Evolutionary conservation across 2,329 filamentous ascomycete species (phyloP).

Genomic region (Fusarium succisae): DNA sequence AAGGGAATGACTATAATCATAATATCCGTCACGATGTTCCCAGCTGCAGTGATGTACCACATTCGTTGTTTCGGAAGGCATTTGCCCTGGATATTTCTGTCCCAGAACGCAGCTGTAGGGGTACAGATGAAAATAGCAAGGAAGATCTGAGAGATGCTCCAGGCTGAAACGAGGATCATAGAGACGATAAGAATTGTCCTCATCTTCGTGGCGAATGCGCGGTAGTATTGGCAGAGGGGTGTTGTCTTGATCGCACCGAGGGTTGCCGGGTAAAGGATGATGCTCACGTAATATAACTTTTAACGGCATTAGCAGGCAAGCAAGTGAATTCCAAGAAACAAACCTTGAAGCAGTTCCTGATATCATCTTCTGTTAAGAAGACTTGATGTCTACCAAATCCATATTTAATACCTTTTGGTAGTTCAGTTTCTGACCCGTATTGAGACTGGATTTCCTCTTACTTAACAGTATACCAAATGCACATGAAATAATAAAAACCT

Average conservation of each 20-base stretch:
- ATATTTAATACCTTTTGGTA: not conserved
- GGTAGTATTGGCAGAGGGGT: not conserved
- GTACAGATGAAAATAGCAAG: not conserved
- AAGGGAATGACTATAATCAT: not conserved
- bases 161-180: not conserved
- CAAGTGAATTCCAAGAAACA: accelerated
- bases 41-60: not conserved
- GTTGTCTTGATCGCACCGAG: not conserved
- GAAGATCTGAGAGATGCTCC: not conserved
- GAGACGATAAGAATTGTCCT: accelerated
- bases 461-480: not conserved
- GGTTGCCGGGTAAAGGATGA: not conserved
- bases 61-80: not conserved
- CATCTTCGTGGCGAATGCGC: not conserved
- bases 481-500: not conserved
- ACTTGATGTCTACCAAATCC: not conserved
- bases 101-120: not conserved
- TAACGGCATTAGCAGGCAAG: not conserved
- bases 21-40: not conserved
- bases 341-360: not conserved
- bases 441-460: accelerated
- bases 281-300: not conserved
- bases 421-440: accelerated
- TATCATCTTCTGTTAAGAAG: not conserved
- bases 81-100: accelerated